Evolutionary conservation across 2,329 filamentous ascomycete species (phyloP), one percentile per base, ranked within the genome.

Genomic region (Clonostachys rosea): DNA sequence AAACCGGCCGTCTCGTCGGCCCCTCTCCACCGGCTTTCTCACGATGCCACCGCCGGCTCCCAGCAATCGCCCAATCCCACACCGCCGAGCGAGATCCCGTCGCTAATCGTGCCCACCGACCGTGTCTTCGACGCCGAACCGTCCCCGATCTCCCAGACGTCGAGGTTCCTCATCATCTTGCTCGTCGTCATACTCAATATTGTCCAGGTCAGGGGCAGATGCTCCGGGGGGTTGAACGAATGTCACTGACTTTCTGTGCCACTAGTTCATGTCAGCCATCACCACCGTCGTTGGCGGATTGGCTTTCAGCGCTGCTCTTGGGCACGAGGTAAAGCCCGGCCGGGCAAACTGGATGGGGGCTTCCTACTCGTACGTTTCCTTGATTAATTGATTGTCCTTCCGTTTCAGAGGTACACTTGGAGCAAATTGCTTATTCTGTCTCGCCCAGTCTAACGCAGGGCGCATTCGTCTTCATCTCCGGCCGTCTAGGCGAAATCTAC

Each of bases 391-490:
- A 30, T 33, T 18, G 33, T 10, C 20, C 40, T 44, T 18, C 8
- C 24, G 3, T 30, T 30, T 9, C 4, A 4, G 24, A 30, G 24
- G 24, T 10, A 30, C 24, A 30, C 8, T 8, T 10, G 24, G 24
- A 10, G 24, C 24, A 30, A 10, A 30, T 30, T 33, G 20, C 42
- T 4, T 9, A n/a, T 34, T n/a, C 24, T 8, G 24, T 30, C 24
- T 30, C 24, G 24, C 24, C 18, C 34, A 75, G 71, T 2, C 59
- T 78, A 11, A 71, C 75, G 0, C 73, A 77, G 50, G 70, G 76
- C 5, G 68, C 75, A 2, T 78, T 80, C 49, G 74, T 81, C 14
- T 60, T 81, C 1, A 65, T 76, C 5, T 70, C 68, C 7, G 77
- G 77, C 6, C 70, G 77, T 1, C 60, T 80, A 2, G 77, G 76